phyloP scores from a whole-genome alignment of 2,329 filamentous ascomycete genomes.

The Diplodia mutila region DNA sequence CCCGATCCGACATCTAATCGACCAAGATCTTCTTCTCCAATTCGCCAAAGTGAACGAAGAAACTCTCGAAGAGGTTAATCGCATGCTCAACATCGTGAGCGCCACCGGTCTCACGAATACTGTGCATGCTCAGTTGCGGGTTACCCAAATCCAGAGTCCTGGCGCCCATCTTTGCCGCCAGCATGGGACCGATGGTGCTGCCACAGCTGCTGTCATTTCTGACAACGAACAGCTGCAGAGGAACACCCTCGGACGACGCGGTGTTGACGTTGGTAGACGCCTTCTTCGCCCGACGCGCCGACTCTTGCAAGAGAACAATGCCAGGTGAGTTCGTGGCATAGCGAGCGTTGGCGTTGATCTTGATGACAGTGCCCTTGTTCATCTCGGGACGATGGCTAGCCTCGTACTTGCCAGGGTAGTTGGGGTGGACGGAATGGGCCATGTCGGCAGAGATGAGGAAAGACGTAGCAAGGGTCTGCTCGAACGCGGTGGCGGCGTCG shows the following conservation, averaged over 20 bases:
- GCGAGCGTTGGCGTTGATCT: conserved; percentile 95
- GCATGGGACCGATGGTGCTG: conserved; percentile 96
- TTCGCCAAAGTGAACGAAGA: conserved; percentile 82
- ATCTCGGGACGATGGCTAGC: conserved; percentile 87
- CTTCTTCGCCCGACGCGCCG: conserved; percentile 65
- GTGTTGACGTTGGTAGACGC: conserved; percentile 39
- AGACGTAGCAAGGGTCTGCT: conserved; percentile 87
- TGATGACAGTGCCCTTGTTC: conserved; percentile 96
- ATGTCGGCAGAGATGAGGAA: conserved; percentile 97
- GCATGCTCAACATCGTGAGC: conserved; percentile 85
- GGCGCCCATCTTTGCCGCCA: conserved; percentile 82
- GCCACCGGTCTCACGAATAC: conserved; percentile 90
- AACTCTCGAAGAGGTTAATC: conserved; percentile 82
- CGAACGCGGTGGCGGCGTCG: conserved; percentile 77
- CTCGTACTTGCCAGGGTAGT: conserved; percentile 93
- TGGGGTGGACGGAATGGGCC: conserved; percentile 95
- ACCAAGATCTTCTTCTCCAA: conserved; percentile 82
- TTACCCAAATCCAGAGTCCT: conserved; percentile 92
- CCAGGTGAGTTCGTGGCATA: conserved; percentile 97
- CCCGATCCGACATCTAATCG: conserved; percentile 56
- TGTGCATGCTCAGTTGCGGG: conserved; percentile 95
- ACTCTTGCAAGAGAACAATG: conserved; percentile 89
- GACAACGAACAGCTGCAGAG: conserved; percentile 93
- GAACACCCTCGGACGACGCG: conserved; percentile 68
- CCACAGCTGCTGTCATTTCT: conserved; percentile 94